Base-by-base conservation (phyloP, 208 protist genomes). In the Phytomonas francai region DNA sequence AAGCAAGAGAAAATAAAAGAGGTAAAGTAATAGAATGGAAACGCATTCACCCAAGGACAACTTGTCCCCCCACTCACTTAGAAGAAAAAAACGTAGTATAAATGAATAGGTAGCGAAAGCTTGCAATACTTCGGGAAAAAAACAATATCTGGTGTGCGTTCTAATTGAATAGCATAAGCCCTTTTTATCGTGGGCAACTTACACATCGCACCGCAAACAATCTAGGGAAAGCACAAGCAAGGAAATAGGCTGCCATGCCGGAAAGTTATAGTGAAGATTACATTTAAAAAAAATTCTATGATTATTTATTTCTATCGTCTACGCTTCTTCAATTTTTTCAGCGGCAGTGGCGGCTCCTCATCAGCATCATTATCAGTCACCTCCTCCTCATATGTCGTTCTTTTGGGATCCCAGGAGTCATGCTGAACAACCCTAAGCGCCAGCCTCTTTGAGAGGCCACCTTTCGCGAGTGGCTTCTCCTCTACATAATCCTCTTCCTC, bases 311-410 rank as follows among this genome's bases (percentile, higher is more conserved):
- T 49, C 39, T 49, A 49, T 49, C 39, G 39, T 49, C 39, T 49
- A 49, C 39, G 39, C 14, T 80, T 84, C 68, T 79, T 81, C 31
- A 72, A 14, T 28, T 76, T 73, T 64, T 79, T 85, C 31, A 62
- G 63, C 25, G 67, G 71, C 31, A 74, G 68, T 34, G 72, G 71
- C 27, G 70, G 63, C 39, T 49, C 39, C 14, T 49, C 12, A 14
- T 68, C 67, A 19, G 34, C 59, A 27, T 77, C 72, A 12, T 49
- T 19, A 12, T 49, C 39, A 49, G 12, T 12, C 16, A 49, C 39
- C 12, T 49, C 39, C 1, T 49, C 39, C 39, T 49, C 12, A 19
- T 49, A 49, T 2, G 39, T 49, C 39, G 14, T 22, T 19, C 9
- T 49, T 49, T 49, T 12, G 16, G 39, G 9, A 49, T 49, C 39